These are phyloP conservation scores for Boletus bicolor DNA, from an alignment of 768 basidiomycete species.

Conservation along the genomic window DNA sequence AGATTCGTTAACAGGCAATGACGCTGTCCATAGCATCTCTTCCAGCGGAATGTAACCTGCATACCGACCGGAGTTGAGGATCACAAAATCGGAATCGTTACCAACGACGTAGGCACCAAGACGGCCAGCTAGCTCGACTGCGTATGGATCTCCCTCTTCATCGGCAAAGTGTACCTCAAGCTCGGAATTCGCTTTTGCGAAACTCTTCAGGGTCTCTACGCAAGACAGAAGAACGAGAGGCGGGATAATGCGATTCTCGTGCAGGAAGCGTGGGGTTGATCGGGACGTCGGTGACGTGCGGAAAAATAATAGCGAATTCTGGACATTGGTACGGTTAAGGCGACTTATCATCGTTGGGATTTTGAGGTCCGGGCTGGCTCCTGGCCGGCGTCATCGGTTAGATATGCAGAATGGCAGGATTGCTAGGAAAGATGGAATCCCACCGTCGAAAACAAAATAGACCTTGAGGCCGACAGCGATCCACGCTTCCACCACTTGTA, in stretches of 20 bases:
- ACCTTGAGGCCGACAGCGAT: conserved; percentile 59
- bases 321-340: conserved; percentile 52
- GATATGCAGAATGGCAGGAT: not conserved
- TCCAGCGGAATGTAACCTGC: conserved; percentile 73
- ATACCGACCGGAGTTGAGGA: conserved; percentile 74
- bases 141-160: conserved; percentile 78
- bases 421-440: conserved; percentile 18
- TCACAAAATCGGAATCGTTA: conserved; percentile 79
- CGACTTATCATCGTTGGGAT: conserved; percentile 64
- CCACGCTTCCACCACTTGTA: conserved; percentile 61
- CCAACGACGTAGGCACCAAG: conserved; percentile 73
- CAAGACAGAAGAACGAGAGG: conserved; percentile 61
- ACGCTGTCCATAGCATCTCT: conserved; percentile 64
- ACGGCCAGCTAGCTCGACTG: conserved; percentile 78
- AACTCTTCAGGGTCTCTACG: conserved; percentile 47
- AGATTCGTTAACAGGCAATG: conserved; percentile 26
- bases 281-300: conserved; percentile 70
- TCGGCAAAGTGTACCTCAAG: conserved; percentile 71
- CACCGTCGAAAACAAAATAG: conserved; percentile 84
- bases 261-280: conserved; percentile 60
- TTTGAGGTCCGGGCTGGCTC: conserved; percentile 69
- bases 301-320: conserved; percentile 72
- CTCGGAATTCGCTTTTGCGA: conserved; percentile 34
- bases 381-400: conserved; percentile 36
- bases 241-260: conserved; percentile 72